These are phyloP conservation scores for Trametes sanguinea DNA, from an alignment of 768 basidiomycete genomes.

Conservation along the genomic window DNA sequence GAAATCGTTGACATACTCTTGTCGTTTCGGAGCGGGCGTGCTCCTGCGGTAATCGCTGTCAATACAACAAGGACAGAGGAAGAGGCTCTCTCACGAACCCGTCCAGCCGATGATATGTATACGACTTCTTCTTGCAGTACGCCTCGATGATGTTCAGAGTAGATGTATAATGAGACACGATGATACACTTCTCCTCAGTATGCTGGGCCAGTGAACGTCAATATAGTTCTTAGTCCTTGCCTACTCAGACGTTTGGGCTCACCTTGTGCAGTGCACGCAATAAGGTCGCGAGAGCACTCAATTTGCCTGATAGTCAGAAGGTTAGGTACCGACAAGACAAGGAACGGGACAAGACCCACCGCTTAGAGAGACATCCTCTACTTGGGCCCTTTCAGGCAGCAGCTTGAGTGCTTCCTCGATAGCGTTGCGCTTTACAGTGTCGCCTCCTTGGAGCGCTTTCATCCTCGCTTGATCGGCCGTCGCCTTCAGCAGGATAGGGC, in stretches of 20 bases:
- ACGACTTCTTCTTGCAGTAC: conserved; percentile 74
- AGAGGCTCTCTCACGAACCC: conserved; percentile 50
- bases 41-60: conserved; percentile 46
- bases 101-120: conserved; percentile 84
- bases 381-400: conserved; percentile 57
- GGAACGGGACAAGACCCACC: conserved; percentile 49
- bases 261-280: conserved; percentile 64
- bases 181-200: conserved; percentile 91
- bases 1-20: conserved; percentile 87
- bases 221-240: neutral
- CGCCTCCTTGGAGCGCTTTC: conserved; percentile 38
- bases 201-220: conserved; percentile 38
- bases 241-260: neutral
- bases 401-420: conserved; percentile 62
- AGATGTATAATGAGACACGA: conserved; percentile 96
- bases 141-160: conserved; percentile 91
- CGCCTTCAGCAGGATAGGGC: conserved; percentile 84
- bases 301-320: conserved; percentile 56
- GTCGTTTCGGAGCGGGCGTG: conserved; percentile 74
- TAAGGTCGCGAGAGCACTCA: conserved; percentile 65
- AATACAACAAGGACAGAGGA: neutral
- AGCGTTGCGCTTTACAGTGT: conserved; percentile 46
- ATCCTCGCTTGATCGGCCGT: conserved; percentile 62
- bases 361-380: conserved; percentile 77
- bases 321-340: neutral